phyloP scores from a whole-genome alignment of 805 yeast genomes.

The Candida caryicola region DNA sequence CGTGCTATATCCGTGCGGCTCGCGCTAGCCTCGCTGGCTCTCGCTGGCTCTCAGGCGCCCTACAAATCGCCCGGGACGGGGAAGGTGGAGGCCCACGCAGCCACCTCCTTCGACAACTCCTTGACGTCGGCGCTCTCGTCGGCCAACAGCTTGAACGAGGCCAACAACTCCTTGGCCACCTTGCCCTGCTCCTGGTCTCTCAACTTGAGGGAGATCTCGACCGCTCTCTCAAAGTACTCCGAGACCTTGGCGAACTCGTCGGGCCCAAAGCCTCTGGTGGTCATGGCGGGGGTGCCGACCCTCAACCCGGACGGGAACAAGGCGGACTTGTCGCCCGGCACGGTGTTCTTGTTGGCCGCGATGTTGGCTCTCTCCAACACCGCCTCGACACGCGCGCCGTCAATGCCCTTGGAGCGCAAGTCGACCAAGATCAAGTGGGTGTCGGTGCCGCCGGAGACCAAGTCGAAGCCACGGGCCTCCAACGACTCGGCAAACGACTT shows the following conservation, averaged over 20 bases:
- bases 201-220: constrained; percentile 58
- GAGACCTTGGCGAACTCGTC: constrained; percentile 81
- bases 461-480: constrained; percentile 66
- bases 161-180: constrained; percentile 57
- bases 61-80: constrained; percentile 84
- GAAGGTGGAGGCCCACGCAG: constrained; percentile 66
- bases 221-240: constrained; percentile 76
- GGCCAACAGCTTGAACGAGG: constrained; percentile 70
- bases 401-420: constrained; percentile 49
- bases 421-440: constrained; percentile 93
- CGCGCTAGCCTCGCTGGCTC: too few species aligned
- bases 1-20: too few species aligned
- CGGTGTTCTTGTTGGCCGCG: constrained; percentile 95
- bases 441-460: constrained; percentile 95
- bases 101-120: constrained; percentile 61
- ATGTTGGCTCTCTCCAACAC: constrained; percentile 92
- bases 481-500: constrained; percentile 75
- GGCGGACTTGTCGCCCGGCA: constrained; percentile 97
- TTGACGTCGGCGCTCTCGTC: constrained; percentile 60
- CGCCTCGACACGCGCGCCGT: constrained; percentile 38
- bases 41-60: not conserved
- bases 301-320: constrained; percentile 96
- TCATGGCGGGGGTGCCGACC: constrained; percentile 98
- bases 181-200: constrained; percentile 58
- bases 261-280: constrained; percentile 93